Conservation (phyloP, 2,329 filamentous ascomycete species). For the Pseudocercospora ulei region DNA sequence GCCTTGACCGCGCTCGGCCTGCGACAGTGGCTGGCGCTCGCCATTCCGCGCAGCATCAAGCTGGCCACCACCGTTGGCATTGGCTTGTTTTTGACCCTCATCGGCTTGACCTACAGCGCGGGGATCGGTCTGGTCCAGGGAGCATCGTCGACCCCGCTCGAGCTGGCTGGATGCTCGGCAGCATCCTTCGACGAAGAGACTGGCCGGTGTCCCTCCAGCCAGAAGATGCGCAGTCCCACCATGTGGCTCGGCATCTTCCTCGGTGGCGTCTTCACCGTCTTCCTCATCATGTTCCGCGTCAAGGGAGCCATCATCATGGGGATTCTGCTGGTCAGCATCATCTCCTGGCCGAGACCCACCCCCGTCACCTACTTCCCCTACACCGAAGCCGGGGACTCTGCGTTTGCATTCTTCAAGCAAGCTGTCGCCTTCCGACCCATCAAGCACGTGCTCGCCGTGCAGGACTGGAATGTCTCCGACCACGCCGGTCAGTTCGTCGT, state of each 20-base stretch:
- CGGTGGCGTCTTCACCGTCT: constrained; percentile 66
- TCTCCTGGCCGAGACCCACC: constrained; percentile 74
- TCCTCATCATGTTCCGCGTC: constrained; percentile 75
- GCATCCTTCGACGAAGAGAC: constrained; percentile 38
- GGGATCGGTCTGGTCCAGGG: constrained; percentile 73
- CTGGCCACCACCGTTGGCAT: constrained; percentile 78
- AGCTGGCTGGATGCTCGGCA: constrained; percentile 62
- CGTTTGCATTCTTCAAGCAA: constrained; percentile 79
- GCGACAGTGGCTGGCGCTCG: constrained; percentile 77
- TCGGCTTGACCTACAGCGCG: constrained; percentile 67
- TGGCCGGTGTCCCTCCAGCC: constrained; percentile 53
- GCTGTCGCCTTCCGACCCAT: constrained; percentile 80
- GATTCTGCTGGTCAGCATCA: constrained; percentile 73
- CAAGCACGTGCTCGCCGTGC: constrained; percentile 55
- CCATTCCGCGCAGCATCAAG: constrained; percentile 76
- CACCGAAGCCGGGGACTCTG: constrained; percentile 55
- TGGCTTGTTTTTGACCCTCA: constrained; percentile 68
- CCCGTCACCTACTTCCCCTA: constrained; percentile 73
- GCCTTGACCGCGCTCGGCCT: constrained; percentile 68
- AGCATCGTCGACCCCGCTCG: constrained; percentile 56
- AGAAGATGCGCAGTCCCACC: constrained; percentile 72
- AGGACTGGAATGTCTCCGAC: constrained; percentile 60
- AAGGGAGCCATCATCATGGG: constrained; percentile 79
- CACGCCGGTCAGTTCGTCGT: constrained; percentile 69
- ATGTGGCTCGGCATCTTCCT: constrained; percentile 88